These are phyloP conservation scores for Protomyces inundatus DNA, from an alignment of 1,139 yeast species.

Conservation along the genomic window DNA sequence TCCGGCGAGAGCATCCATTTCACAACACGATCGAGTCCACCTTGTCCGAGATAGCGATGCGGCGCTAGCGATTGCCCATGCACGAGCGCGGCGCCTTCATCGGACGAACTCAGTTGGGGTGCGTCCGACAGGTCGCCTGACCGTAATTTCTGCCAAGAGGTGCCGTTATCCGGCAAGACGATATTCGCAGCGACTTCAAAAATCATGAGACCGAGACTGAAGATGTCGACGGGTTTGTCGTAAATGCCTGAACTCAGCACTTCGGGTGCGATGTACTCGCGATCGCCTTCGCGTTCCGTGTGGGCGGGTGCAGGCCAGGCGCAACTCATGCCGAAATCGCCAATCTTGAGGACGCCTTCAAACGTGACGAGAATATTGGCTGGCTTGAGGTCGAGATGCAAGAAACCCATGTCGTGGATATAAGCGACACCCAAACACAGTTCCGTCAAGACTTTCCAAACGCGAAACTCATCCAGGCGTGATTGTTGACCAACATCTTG, in stretches of 20 bases:
- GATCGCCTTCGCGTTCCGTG: conserved; percentile 90
- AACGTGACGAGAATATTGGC: conserved; percentile 90
- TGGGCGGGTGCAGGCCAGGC: conserved; percentile 47
- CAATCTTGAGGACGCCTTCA: conserved; percentile 84
- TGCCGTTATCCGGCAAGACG: conserved; percentile 89
- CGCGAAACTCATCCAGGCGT: conserved; percentile 85
- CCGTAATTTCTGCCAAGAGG: conserved; percentile 92
- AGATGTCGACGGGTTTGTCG: conserved; percentile 89
- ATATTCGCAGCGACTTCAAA: conserved; percentile 96
- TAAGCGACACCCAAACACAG: conserved; percentile 70
- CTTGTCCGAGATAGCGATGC: conserved; percentile 28
- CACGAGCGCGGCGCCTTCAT: conserved; percentile 2
- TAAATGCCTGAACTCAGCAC: conserved; percentile 74
- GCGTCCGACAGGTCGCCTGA: conserved; percentile 92
- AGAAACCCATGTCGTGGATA: conserved; percentile 68
- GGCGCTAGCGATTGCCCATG: conserved; percentile 9
- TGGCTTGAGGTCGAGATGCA: conserved; percentile 88
- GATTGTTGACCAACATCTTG: conserved; percentile 74
- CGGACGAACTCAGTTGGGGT: conserved; percentile 24
- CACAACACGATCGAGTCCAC: conserved; percentile 69
- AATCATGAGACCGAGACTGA: conserved; percentile 84
- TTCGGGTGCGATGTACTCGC: conserved; percentile 97
- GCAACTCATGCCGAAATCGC: conserved; percentile 77
- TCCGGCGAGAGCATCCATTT: conserved; percentile 85
- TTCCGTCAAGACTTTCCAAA: conserved; percentile 91